Conservation (phyloP, 2,329 filamentous ascomycete genomes). For the Trichoderma lentiforme region DNA sequence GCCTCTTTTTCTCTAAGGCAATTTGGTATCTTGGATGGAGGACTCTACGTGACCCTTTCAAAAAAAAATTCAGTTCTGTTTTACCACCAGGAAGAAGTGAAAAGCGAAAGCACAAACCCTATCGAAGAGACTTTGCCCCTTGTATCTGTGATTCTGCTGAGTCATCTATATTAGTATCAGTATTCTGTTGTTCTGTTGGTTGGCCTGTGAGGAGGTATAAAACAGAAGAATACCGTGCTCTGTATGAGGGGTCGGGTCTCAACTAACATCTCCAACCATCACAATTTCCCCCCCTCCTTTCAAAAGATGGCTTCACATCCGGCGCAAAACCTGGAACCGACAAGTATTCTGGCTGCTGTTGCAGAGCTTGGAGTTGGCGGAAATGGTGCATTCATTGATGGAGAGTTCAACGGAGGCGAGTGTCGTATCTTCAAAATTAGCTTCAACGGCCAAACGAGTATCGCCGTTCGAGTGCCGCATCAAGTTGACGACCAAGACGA, state of each 20-base stretch:
- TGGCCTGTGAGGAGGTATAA: background rate
- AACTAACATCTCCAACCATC: background rate
- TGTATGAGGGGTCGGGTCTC: background rate
- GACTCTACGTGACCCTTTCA: too few species aligned
- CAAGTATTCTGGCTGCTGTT: background rate
- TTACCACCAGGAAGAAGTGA: too few species aligned
- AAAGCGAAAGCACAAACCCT: too few species aligned
- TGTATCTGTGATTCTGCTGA: background rate
- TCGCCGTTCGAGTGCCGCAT: background rate
- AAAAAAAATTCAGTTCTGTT: too few species aligned
- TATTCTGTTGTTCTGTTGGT: background rate
- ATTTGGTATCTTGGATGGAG: too few species aligned
- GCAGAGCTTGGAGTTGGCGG: background rate
- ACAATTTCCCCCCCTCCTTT: background rate
- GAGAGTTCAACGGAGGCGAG: background rate
- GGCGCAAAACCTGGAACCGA: background rate
- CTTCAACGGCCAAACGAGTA: background rate
- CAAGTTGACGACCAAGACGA: background rate
- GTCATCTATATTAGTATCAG: background rate
- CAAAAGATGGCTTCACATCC: background rate
- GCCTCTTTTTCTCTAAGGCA: too few species aligned
- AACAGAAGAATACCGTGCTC: background rate
- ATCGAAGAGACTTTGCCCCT: too few species aligned
- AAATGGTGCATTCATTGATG: background rate
- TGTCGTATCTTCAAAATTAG: background rate